Conservation (phyloP, 2,329 filamentous ascomycete genomes). For the Trichoderma pleuroti region DNA sequence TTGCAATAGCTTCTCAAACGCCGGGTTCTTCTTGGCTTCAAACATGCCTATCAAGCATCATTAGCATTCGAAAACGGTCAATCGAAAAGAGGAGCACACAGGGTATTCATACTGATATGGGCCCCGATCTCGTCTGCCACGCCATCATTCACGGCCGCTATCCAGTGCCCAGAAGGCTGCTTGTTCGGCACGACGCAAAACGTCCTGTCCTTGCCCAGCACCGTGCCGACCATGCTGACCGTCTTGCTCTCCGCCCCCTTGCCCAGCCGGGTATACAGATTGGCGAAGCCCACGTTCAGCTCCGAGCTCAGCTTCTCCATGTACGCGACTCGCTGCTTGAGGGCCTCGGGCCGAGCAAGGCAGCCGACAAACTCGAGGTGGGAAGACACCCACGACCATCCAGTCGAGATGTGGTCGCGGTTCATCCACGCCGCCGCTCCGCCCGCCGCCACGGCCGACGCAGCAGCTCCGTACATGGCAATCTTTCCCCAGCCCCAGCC, state of each 20-base stretch:
- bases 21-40: slow-evolving; percentile 66
- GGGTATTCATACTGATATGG: slow-evolving; percentile 53
- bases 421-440: slow-evolving; percentile 84
- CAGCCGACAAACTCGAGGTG: slow-evolving; percentile 94
- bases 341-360: slow-evolving; percentile 76
- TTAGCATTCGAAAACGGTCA: not conserved
- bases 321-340: slow-evolving; percentile 68
- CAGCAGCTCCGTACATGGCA: slow-evolving; percentile 81
- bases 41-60: slow-evolving; percentile 59
- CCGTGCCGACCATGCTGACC: slow-evolving; percentile 51
- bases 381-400: slow-evolving; percentile 78
- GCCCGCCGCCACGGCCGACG: slow-evolving; percentile 75
- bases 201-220: slow-evolving; percentile 70
- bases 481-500: slow-evolving; percentile 81
- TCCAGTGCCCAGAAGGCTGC: slow-evolving; percentile 56
- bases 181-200: slow-evolving; percentile 79
- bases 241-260: slow-evolving; percentile 57
- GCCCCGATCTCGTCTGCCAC: slow-evolving; percentile 79
- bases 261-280: slow-evolving; percentile 83
- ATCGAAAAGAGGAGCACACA: not conserved
- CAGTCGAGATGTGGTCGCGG: slow-evolving; percentile 71
- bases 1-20: slow-evolving; percentile 64
- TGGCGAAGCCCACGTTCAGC: slow-evolving; percentile 72
- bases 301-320: slow-evolving; percentile 63
- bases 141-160: slow-evolving; percentile 71